Base-by-base conservation (phyloP, 768 basidiomycete species). In the Tylopilus sp. region DNA sequence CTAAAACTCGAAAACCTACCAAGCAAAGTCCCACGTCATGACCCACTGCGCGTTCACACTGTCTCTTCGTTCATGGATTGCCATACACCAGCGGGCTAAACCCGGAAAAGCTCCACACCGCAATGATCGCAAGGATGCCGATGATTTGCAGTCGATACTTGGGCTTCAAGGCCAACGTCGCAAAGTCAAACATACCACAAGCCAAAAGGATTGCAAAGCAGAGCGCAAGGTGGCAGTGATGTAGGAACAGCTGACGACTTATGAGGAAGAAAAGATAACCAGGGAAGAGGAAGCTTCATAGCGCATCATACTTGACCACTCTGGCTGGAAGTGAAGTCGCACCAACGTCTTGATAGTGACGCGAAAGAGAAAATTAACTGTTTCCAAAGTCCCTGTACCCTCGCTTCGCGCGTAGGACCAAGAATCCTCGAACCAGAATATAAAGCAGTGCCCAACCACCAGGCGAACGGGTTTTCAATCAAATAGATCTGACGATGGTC, bases 141-240 rank as follows among this genome's bases (percentile, higher is more conserved):
- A n/a, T n/a, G n/a, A n/a, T n/a, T 62, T 95, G 91, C 26, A 95
- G 66, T 25, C 95, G 77, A 28, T 91, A 71, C 33, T 82, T 76
- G 0, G 93, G 91, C 28, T 85, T 78, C 7, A 98, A 70, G 1
- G 79, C 78, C 25, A 88, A 86, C 1, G 95, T 97, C 33, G 83
- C 69, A 42, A 94, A 78, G 69, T 99, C 97, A 61, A 98, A 98
- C 2, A 87, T 77, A 4, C 75, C 75, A 47, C 86, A 86, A 22
- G 78, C 77, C 21, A 92, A 75, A 12, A 99, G 79, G 58, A 93
- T 82, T n/a, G 88, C 84, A 59, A 90, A 95, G 65, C 93, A 95
- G n/a, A 99, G 75, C 0, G 95, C 93, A 0, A 95, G 97, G 72
- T 98, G 88, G 68, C 98, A 98, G 73, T 98, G 97, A 66, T 98